Percentiles rank a stretch among this genome's conserved stretches.
phyloP scores from a whole-genome alignment of 192 early-diverging fungal genomes.

The Coemansia sp. region DNA sequence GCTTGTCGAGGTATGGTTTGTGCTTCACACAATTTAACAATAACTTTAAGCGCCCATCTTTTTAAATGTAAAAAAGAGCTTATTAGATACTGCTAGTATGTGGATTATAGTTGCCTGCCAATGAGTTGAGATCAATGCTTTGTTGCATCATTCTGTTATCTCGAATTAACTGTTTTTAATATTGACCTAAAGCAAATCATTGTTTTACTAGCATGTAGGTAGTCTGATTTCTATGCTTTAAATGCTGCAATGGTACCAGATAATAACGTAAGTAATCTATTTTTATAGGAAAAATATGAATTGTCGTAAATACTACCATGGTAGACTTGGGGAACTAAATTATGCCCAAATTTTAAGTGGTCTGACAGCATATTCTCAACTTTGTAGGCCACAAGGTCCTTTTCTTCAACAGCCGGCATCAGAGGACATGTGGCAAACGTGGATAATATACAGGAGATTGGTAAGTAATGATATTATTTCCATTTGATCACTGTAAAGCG shows the following conservation, averaged over 20 bases:
- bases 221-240: background rate
- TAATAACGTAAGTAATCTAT: background rate
- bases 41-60: background rate
- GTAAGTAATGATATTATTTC: constrained; percentile 8
- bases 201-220: background rate
- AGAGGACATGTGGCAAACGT: constrained; percentile 10
- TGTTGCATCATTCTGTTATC: background rate
- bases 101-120: background rate
- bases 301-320: background rate
- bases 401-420: constrained; percentile 5
- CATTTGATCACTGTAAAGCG: background rate
- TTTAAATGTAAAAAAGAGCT: background rate
- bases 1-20: background rate
- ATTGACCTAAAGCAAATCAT: background rate
- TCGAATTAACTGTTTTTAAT: background rate
- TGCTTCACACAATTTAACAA: background rate
- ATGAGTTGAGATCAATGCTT: background rate
- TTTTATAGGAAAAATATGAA: background rate
- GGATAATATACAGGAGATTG: constrained; percentile 9
- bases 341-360: background rate
- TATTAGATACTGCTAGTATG: background rate
- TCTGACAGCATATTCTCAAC: background rate
- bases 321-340: background rate
- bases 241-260: background rate
- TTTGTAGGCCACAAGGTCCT: constrained; percentile 6